Evolutionary conservation across 1,284 basidiomycete genomes (phyloP).

Genomic region (Leccinum insolens): DNA sequence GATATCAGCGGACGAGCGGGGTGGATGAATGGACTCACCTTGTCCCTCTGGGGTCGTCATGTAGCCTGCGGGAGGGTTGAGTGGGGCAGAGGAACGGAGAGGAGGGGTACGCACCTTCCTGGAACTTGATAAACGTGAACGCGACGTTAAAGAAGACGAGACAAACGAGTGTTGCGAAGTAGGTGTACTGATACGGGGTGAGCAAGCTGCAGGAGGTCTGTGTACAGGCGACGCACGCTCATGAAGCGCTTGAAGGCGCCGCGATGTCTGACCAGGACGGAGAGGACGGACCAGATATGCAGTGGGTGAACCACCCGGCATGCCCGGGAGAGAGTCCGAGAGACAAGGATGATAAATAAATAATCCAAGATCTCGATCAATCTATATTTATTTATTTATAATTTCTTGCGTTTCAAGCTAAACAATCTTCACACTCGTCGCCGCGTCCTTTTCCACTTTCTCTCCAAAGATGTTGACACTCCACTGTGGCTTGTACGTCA

Average conservation of each 20-base stretch:
- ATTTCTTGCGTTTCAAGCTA: conserved; percentile 14
- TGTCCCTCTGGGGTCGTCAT: conserved; percentile 36
- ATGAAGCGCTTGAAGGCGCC: conserved; percentile 81
- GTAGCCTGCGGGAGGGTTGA: conserved; percentile 41
- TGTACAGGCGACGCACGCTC: conserved; percentile 56
- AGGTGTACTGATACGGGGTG: conserved; percentile 61
- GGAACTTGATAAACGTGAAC: conserved; percentile 65
- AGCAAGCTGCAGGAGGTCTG: conserved; percentile 2
- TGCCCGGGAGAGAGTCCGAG: no score
- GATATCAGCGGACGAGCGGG: conserved; percentile 14
- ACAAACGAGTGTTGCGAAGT: conserved; percentile 64
- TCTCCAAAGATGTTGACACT: conserved; percentile 71
- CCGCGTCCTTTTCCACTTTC: conserved; percentile 55
- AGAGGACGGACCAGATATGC: conserved; percentile 72
- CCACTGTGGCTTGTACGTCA: conserved; percentile 64
- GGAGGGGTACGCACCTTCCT: conserved; percentile 53
- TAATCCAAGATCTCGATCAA: conserved; percentile 10
- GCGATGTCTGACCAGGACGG: conserved; percentile 66
- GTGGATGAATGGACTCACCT: conserved; percentile 39
- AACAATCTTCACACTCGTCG: conserved; percentile 48
- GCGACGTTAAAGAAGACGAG: conserved; percentile 62
- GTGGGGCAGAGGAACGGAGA: not conserved
- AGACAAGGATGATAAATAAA: no score
- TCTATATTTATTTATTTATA: not conserved
- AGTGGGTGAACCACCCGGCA: conserved; percentile 65